Evolutionary conservation across 2,329 filamentous ascomycete genomes (phyloP).

Genomic region (Arthrobotrys pseudoclavata): DNA sequence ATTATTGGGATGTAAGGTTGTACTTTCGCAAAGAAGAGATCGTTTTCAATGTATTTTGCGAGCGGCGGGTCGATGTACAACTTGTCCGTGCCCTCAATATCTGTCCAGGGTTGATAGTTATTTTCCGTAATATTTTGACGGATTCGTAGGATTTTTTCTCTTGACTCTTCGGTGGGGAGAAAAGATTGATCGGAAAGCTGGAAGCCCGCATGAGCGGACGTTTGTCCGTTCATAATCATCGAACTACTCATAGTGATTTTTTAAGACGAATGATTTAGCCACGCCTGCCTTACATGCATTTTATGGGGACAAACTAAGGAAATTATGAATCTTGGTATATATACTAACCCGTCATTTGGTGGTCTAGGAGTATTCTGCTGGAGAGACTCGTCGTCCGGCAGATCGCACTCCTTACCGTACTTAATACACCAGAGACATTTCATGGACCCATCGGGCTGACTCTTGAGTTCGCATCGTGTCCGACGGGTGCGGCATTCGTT

Average conservation of each 20-base stretch:
- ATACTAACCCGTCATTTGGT: constrained; percentile 62
- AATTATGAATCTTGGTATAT: constrained; percentile 11
- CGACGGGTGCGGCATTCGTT: constrained; percentile 61
- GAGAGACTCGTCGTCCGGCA: constrained; percentile 60
- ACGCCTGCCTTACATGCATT: constrained; percentile 10
- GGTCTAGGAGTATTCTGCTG: constrained; percentile 58
- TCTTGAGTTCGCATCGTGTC: constrained; percentile 60
- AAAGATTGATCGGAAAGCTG: constrained; percentile 60
- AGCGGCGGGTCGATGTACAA: constrained; percentile 61
- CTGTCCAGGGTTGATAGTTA: constrained; percentile 60
- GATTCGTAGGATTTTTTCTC: constrained; percentile 60
- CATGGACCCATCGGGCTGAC: constrained; percentile 60
- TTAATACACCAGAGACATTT: constrained; percentile 62
- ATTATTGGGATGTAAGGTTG: constrained; percentile 63
- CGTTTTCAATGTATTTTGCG: constrained; percentile 57
- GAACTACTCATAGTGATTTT: constrained; percentile 55
- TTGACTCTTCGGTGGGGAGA: constrained; percentile 53
- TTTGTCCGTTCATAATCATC: constrained; percentile 62
- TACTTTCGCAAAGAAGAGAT: constrained; percentile 60
- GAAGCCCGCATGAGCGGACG: constrained; percentile 62
- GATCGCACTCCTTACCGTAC: constrained; percentile 61
- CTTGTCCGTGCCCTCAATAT: constrained; percentile 59
- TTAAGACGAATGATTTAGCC: constrained; percentile 26
- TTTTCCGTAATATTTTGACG: constrained; percentile 61
- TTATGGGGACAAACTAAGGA: constrained; percentile 33